A percentile compares a stretch with the other conserved stretches of the same genome.
phyloP scores from a whole-genome alignment of 2,329 filamentous ascomycete species.

The Pezicula neosporulosa region DNA sequence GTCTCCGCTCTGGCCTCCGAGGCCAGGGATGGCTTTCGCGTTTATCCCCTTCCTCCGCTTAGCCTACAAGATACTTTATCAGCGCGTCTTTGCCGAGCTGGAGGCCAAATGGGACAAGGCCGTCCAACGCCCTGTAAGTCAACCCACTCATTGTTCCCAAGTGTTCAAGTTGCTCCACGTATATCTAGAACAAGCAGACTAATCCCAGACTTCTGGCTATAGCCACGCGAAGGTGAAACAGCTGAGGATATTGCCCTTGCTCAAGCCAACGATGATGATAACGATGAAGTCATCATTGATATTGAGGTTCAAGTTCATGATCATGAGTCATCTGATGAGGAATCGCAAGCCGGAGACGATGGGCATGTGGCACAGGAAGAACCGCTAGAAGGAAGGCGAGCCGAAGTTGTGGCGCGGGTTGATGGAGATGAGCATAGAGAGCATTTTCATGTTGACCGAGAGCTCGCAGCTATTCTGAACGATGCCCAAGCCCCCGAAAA shows the following conservation, averaged over 20 bases:
- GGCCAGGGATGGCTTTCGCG: constrained; percentile 61
- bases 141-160: too few species aligned
- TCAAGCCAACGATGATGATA: constrained; percentile 29
- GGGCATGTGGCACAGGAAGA: too few species aligned
- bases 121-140: constrained; percentile 18
- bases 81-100: constrained; percentile 18
- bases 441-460: too few species aligned
- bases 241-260: constrained; percentile 28
- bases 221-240: constrained; percentile 28
- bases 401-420: too few species aligned
- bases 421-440: too few species aligned
- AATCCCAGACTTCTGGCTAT: too few species aligned
- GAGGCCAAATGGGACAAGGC: constrained; percentile 29
- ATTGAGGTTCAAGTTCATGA: constrained; percentile 12
- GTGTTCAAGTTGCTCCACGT: too few species aligned
- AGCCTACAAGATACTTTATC: constrained; percentile 59
- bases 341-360: neutral
- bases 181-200: too few species aligned
- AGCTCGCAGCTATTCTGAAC: too few species aligned
- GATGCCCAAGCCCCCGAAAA: too few species aligned
- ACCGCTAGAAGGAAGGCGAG: too few species aligned
- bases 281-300: constrained; percentile 23
- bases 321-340: constrained; percentile 9
- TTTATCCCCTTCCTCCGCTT: constrained; percentile 62
- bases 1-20: constrained; percentile 43